Evolutionary conservation across 345 rosid genomes (phyloP).

Genomic region (Ailanthus altissimus): DNA sequence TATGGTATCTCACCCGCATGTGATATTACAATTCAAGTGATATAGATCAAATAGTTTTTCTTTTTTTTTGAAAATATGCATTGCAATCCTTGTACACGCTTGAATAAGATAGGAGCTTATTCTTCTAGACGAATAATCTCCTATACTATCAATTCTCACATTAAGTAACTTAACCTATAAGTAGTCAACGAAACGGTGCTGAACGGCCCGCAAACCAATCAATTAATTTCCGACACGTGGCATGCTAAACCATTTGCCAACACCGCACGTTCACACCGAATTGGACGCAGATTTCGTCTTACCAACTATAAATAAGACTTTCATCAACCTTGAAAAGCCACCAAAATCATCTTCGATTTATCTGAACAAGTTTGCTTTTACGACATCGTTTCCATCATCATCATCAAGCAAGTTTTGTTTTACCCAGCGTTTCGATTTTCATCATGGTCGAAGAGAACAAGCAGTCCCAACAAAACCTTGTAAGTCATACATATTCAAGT

Average conservation of each 20-base stretch:
- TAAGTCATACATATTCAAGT: background rate
- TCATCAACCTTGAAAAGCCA: background rate
- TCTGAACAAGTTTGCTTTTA: background rate
- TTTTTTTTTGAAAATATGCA: too few species aligned
- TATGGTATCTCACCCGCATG: too few species aligned
- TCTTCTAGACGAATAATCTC: background rate
- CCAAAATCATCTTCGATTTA: background rate
- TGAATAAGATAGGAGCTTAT: too few species aligned
- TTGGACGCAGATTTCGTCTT: background rate
- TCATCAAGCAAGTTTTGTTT: too few species aligned
- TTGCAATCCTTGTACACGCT: too few species aligned
- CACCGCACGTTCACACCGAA: background rate
- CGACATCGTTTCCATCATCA: background rate
- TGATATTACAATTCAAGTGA: too few species aligned
- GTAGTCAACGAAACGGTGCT: slow-evolving; percentile 10
- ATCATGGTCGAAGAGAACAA: slow-evolving; percentile 5
- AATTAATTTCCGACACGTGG: background rate
- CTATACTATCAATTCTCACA: background rate
- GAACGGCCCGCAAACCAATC: background rate
- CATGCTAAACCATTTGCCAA: too few species aligned
- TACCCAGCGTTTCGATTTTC: background rate
- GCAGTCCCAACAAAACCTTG: background rate
- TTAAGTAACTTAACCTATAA: slow-evolving; percentile 7
- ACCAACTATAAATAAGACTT: background rate
- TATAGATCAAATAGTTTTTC: too few species aligned